These are phyloP conservation scores for Chaetomiaceae sp. DNA, from an alignment of 2,329 filamentous ascomycete species.

Conservation along the genomic window DNA sequence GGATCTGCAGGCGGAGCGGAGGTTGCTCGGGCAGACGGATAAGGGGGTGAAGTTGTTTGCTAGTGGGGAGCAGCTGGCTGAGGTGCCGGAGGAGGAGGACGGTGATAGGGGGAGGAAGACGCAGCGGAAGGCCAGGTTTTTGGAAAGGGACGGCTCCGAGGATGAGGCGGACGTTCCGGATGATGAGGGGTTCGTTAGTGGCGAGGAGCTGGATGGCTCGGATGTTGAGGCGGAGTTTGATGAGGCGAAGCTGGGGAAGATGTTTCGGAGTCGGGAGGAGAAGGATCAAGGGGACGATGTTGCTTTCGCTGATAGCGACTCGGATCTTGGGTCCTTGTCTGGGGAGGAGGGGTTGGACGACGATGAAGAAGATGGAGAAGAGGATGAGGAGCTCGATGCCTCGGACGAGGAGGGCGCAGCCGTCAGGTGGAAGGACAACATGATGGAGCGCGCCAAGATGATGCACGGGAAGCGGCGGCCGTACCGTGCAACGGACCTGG, in stretches of 20 bases:
- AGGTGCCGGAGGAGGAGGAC: conserved; percentile 51
- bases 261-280: conserved; percentile 50
- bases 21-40: conserved; percentile 73
- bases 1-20: conserved; percentile 75
- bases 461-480: conserved; percentile 64
- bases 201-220: conserved; percentile 54
- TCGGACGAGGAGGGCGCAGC: conserved; percentile 70
- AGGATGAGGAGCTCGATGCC: conserved; percentile 44
- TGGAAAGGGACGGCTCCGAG: conserved; percentile 53
- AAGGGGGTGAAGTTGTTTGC: conserved; percentile 81
- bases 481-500: conserved; percentile 76
- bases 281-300: conserved; percentile 61
- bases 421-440: conserved; percentile 81
- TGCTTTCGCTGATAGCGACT: conserved; percentile 93
- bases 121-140: conserved; percentile 50
- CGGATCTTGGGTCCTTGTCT: conserved; percentile 85
- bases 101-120: conserved; percentile 58
- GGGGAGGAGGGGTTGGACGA: conserved; percentile 43
- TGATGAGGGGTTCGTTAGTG: too few species aligned
- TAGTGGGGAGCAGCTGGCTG: conserved; percentile 62
- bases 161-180: conserved; percentile 55
- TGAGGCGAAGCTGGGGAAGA: conserved; percentile 53
- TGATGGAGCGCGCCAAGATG: conserved; percentile 66
- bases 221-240: conserved; percentile 53
- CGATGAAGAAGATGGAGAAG: conserved; percentile 46